phyloP scores from a whole-genome alignment of 805 yeast genomes.

The Jamesozyma hellenica region DNA sequence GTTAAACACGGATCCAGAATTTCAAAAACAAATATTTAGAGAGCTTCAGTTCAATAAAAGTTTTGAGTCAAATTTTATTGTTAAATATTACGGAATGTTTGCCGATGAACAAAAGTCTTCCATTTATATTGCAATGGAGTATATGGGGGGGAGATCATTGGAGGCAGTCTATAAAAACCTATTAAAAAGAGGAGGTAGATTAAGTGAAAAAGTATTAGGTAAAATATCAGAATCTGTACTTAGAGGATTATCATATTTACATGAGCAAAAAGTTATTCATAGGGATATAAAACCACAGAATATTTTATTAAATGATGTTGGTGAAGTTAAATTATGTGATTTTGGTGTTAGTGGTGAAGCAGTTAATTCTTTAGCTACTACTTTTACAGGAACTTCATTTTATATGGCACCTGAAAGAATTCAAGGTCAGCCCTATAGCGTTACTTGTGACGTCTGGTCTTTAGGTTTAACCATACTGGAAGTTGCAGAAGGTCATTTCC shows the following conservation, averaged over 20 bases:
- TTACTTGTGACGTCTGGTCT: constrained; percentile 95
- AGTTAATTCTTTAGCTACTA: constrained; percentile 87
- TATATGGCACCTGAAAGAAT: constrained; percentile 99
- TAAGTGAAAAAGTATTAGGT: constrained; percentile 88
- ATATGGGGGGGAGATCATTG: constrained; percentile 85
- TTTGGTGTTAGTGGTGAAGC: constrained; percentile 98
- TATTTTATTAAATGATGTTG: constrained; percentile 61
- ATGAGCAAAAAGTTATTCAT: constrained; percentile 80
- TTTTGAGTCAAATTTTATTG: constrained; percentile 77
- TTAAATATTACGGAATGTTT: constrained; percentile 87
- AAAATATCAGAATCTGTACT: constrained; percentile 81
- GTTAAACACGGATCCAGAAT: constrained; percentile 55
- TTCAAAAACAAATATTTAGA: constrained; percentile 81
- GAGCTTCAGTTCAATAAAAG: constrained; percentile 82
- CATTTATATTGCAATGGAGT: constrained; percentile 94
- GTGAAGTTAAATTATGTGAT: constrained; percentile 88
- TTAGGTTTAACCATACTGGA: constrained; percentile 84
- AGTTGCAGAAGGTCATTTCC: constrained; percentile 87
- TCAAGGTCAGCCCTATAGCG: constrained; percentile 90
- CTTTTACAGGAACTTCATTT: constrained; percentile 94
- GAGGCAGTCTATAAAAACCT: constrained; percentile 85
- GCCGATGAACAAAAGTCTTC: constrained; percentile 64
- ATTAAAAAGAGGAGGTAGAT: constrained; percentile 64
- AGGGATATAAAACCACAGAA: constrained; percentile 95
- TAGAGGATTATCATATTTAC: constrained; percentile 76